Percentiles rank a stretch among this genome's conserved stretches.
phyloP scores from a whole-genome alignment of 139 green algal species.

The Edaphochlamys debaryana region DNA sequence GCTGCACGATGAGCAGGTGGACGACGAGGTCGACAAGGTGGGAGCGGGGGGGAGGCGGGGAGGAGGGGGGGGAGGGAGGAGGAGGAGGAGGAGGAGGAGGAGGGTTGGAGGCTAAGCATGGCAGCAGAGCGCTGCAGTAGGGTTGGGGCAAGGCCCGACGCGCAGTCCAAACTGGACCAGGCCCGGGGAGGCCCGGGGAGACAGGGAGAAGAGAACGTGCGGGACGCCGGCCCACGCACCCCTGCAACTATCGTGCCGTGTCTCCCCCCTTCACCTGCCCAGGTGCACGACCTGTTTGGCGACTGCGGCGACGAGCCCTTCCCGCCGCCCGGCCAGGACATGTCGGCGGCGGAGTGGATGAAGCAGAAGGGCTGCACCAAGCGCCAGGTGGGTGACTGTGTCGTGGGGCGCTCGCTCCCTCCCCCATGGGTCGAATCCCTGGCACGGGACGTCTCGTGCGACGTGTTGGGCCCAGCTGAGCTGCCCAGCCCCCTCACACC shows the following conservation, averaged over 20 bases:
- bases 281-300: slow-evolving; percentile 74
- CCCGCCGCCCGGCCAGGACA: slow-evolving; percentile 58
- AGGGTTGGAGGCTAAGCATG: not conserved
- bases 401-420: no score
- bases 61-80: not conserved
- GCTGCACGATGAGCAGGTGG: slow-evolving; percentile 53
- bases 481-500: no score
- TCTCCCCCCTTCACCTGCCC: not conserved
- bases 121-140: no score
- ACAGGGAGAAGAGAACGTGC: no score
- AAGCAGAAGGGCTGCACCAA: slow-evolving; percentile 43
- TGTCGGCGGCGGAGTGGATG: slow-evolving; percentile 70
- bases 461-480: no score
- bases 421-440: no score
- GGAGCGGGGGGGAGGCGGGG: not conserved
- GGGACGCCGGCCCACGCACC: no score
- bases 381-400: slow-evolving; percentile 61
- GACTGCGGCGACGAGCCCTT: slow-evolving; percentile 51
- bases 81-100: not conserved
- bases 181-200: no score
- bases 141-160: no score
- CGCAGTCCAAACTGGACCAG: no score
- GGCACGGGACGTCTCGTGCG: no score
- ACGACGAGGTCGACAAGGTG: slow-evolving; percentile 64
- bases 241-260: no score